Percentiles rank a stretch among this genome's conserved stretches.
Evolutionary conservation across 163 green algal species (phyloP).

Genomic region (Chlorella variabilis): DNA sequence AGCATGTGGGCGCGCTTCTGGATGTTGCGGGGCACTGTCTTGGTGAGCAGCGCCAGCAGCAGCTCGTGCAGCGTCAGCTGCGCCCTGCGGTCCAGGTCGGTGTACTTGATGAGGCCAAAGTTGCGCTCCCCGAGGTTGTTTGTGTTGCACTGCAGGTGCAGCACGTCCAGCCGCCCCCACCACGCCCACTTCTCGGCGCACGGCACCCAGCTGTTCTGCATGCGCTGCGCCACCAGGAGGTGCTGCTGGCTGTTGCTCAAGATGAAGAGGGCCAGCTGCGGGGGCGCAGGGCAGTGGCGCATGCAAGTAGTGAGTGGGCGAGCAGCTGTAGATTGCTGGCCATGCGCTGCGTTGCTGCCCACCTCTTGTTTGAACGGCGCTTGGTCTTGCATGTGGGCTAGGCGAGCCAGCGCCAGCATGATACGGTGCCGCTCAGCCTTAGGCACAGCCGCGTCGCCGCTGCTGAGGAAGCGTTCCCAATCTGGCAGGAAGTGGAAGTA

Average conservation of each 20-base stretch:
- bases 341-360: neutral
- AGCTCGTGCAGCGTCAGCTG: no score
- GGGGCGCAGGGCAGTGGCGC: neutral
- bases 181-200: neutral
- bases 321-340: neutral
- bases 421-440: neutral
- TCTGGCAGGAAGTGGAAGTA: neutral
- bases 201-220: neutral
- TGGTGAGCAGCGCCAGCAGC: no score
- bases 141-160: neutral
- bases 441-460: neutral
- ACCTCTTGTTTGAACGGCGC: neutral
- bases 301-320: neutral
- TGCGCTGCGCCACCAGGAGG: neutral
- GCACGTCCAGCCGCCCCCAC: neutral
- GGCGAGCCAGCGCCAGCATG: neutral
- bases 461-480: neutral
- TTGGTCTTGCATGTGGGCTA: neutral
- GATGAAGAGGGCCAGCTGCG: neutral
- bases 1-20: no score
- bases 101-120: neutral
- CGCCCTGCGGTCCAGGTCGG: neutral
- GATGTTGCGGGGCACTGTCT: no score
- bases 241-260: no score
- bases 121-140: neutral